Percentiles rank a stretch among this genome's conserved stretches.
Evolutionary conservation across 1,139 yeast species (phyloP).

Genomic region (Kodamaea anthophila): DNA sequence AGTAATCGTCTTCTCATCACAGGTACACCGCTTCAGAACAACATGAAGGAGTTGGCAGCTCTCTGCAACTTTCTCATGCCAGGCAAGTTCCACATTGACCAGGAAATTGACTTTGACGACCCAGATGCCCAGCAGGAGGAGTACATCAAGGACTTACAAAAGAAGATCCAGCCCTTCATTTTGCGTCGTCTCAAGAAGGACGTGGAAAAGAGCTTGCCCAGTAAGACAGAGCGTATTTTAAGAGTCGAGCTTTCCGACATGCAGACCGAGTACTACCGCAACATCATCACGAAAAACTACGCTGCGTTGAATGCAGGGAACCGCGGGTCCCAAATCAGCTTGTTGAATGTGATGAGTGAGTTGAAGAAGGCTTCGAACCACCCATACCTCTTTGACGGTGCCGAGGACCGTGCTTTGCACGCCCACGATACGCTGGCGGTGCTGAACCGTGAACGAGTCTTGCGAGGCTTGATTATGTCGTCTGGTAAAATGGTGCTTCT

Average conservation of each 20-base stretch:
- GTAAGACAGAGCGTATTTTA: slow-evolving; percentile 88
- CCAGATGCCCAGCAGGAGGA: slow-evolving; percentile 83
- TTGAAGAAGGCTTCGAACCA: slow-evolving; percentile 95
- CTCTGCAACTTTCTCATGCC: slow-evolving; percentile 95
- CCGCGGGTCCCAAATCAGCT: slow-evolving; percentile 69
- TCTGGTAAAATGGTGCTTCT: slow-evolving; percentile 96
- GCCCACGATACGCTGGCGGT: slow-evolving; percentile 33
- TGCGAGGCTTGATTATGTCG: slow-evolving; percentile 92
- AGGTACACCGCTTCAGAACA: slow-evolving; percentile 97
- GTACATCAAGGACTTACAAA: slow-evolving; percentile 80
- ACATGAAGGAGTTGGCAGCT: slow-evolving; percentile 92
- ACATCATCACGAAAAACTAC: slow-evolving; percentile 86
- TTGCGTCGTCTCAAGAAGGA: slow-evolving; percentile 91
- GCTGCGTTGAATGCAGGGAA: slow-evolving; percentile 85
- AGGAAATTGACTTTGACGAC: slow-evolving; percentile 86
- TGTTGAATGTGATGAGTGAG: slow-evolving; percentile 90
- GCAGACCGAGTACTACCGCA: slow-evolving; percentile 92
- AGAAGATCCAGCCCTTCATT: slow-evolving; percentile 82
- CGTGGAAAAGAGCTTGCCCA: slow-evolving; percentile 93
- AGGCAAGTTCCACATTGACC: slow-evolving; percentile 81
- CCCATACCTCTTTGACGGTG: slow-evolving; percentile 91
- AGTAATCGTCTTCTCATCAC: slow-evolving; percentile 85
- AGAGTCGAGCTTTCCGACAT: slow-evolving; percentile 92
- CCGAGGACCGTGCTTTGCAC: slow-evolving; percentile 75
- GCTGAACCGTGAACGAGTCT: slow-evolving; percentile 65